Conservation (phyloP, 1,284 basidiomycete genomes). For the Leccinum insolens region DNA sequence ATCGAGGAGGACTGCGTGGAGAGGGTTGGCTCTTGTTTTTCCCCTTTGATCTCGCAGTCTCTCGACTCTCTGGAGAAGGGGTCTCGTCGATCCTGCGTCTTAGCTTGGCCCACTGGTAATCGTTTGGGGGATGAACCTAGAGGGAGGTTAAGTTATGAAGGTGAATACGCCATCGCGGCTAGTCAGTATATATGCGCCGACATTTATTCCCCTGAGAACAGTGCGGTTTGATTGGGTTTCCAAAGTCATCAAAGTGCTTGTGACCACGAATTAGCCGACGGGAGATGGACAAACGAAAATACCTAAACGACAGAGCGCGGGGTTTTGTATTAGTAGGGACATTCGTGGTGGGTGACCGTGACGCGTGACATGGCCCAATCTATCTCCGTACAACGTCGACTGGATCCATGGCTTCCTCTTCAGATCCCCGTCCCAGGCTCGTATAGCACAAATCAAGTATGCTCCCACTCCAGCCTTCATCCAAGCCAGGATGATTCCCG, state of each 20-base stretch:
- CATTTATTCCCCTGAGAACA: conserved; percentile 51
- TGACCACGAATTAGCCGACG: conserved; percentile 15
- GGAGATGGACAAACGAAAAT: neutral
- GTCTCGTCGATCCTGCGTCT: conserved; percentile 23
- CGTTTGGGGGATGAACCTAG: conserved; percentile 54
- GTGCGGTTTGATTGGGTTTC: conserved; percentile 41
- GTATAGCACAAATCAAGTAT: conserved; percentile 33
- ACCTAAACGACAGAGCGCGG: conserved; percentile 49
- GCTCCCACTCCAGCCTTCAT: conserved; percentile 43
- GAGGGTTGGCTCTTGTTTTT: conserved; percentile 25
- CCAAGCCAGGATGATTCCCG: conserved; percentile 35
- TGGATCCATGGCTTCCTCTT: conserved; percentile 36
- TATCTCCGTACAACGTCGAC: neutral
- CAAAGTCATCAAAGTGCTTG: conserved; percentile 49
- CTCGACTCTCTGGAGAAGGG: conserved; percentile 22
- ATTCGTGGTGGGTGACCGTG: conserved; percentile 28
- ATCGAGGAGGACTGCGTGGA: conserved; percentile 27
- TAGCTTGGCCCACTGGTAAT: conserved; percentile 44
- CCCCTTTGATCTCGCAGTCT: conserved; percentile 23
- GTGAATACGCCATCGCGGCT: conserved; percentile 10
- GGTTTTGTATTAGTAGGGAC: conserved; percentile 41
- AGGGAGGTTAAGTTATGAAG: conserved; percentile 11
- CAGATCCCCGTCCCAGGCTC: conserved; percentile 22
- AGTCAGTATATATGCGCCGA: conserved; percentile 39
- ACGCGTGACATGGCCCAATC: conserved; percentile 22